Base-by-base conservation (phyloP, 208 protist genomes). In the Lotmaria passim region DNA sequence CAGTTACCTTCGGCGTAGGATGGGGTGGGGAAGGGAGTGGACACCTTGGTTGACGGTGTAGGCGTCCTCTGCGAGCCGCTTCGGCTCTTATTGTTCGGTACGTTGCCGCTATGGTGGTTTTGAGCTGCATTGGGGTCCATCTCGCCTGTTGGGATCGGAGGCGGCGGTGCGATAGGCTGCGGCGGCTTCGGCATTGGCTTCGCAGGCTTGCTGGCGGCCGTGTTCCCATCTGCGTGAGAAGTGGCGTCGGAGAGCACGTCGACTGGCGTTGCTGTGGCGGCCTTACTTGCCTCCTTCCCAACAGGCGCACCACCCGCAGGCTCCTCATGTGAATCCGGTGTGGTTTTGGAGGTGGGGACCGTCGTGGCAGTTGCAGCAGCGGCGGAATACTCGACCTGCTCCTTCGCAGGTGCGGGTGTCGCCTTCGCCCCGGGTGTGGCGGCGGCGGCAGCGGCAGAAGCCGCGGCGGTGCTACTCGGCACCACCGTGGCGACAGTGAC, bases 111-210 rank as follows among this genome's bases (percentile, higher is more conserved):
- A 23, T 26, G 6, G 36, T 2, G 62, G 47, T 31, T 23, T n/a
- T 47, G 19, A 38, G n/a, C 19, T 33, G 57, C 57, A 3, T 38
- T 63, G 15, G 57, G 39, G 21, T 59, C 47, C 23, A 57, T 31
- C 36, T 51, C 67, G 1, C 67, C 67, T n/a, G 67, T 38, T 26
- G 57, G 47, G 12, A 66, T 36, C n/a, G 57, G 56, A 8, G 34
- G 67, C n/a, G 44, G 57, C 26, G 33, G 46, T 23, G 26, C 41
- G 26, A 50, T n/a, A 39, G 26, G 10, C 17, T 12, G 36, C n/a
- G 12, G 57, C 0, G 57, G 57, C 39, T 51, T 48, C 41, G 39
- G 26, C 19, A 38, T 21, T 2, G n/a, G 26, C 41, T 31, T 36
- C 11, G 41, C 26, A 17, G 57, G 1, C 57, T 47, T n/a, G 17